phyloP scores from a whole-genome alignment of 176 grass and related monocot genomes.

The Thalia dealbata region DNA sequence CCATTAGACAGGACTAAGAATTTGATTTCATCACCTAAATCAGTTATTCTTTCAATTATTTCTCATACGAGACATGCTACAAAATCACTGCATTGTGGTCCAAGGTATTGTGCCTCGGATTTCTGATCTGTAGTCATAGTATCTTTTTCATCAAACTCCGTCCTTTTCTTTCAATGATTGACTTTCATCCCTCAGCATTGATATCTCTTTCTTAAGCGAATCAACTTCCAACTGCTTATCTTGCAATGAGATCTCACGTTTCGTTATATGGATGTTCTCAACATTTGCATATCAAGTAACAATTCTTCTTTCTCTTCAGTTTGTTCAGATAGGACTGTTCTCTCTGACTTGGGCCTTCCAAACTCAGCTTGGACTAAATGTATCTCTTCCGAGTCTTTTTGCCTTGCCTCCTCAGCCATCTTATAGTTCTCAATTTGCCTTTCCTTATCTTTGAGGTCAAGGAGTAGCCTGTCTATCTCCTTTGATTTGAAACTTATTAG shows the following conservation, averaged over 20 bases:
- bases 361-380: constrained; percentile 40
- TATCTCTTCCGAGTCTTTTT: constrained; percentile 52
- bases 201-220: constrained; percentile 46
- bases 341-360: constrained; percentile 42
- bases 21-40: not conserved
- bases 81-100: constrained; percentile 30
- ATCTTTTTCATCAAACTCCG: constrained; percentile 47
- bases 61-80: not conserved
- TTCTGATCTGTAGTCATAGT: constrained; percentile 33
- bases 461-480: constrained; percentile 50
- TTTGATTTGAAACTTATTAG: constrained; percentile 80
- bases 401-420: constrained; percentile 39
- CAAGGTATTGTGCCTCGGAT: constrained; percentile 41
- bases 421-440: constrained; percentile 57
- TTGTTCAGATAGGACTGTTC: constrained; percentile 30
- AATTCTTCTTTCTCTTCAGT: constrained; percentile 47
- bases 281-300: constrained; percentile 28
- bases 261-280: constrained; percentile 14
- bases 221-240: constrained; percentile 47
- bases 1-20: not conserved
- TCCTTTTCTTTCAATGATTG: constrained; percentile 36
- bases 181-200: constrained; percentile 33
- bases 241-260: constrained; percentile 42
- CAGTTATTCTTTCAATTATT: not conserved
- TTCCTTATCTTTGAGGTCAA: constrained; percentile 54